Conservation (phyloP, 306 rosid genomes). For the Lagenaria siceraria region DNA sequence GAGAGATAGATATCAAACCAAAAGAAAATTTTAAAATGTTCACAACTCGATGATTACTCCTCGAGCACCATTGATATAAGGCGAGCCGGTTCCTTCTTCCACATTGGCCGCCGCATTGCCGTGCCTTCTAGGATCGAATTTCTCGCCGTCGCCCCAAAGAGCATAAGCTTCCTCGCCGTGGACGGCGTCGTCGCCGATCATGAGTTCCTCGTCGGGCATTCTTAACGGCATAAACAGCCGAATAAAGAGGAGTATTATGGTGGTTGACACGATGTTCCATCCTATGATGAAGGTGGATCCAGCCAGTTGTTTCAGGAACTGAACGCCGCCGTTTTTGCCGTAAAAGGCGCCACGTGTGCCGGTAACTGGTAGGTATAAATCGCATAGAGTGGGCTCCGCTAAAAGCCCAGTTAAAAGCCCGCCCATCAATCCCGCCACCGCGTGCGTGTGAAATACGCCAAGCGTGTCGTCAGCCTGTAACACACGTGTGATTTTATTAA, state of each 20-base stretch:
- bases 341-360: conserved; percentile 73
- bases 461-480: conserved; percentile 82
- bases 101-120: conserved; percentile 20
- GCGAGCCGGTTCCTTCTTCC: conserved; percentile 27
- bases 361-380: conserved; percentile 32
- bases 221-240: conserved; percentile 60
- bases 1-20: neutral
- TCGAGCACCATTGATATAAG: conserved; percentile 82
- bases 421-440: conserved; percentile 85
- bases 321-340: conserved; percentile 58
- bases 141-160: conserved; percentile 98
- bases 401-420: conserved; percentile 85
- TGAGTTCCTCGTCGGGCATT: conserved; percentile 74
- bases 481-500: neutral
- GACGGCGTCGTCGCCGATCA: conserved; percentile 85
- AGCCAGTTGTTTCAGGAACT: conserved; percentile 62
- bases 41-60: conserved; percentile 69
- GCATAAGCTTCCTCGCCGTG: conserved; percentile 98
- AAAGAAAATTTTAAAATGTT: neutral
- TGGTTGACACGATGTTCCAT: conserved; percentile 84
- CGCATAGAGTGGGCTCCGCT: conserved; percentile 79
- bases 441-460: conserved; percentile 93
- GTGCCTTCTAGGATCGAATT: conserved; percentile 69
- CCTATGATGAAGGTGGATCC: conserved; percentile 58
- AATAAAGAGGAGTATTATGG: conserved; percentile 55